Evolutionary conservation across 495 filamentous ascomycete genomes (phyloP).

Genomic region (Aspergillus wentii): DNA sequence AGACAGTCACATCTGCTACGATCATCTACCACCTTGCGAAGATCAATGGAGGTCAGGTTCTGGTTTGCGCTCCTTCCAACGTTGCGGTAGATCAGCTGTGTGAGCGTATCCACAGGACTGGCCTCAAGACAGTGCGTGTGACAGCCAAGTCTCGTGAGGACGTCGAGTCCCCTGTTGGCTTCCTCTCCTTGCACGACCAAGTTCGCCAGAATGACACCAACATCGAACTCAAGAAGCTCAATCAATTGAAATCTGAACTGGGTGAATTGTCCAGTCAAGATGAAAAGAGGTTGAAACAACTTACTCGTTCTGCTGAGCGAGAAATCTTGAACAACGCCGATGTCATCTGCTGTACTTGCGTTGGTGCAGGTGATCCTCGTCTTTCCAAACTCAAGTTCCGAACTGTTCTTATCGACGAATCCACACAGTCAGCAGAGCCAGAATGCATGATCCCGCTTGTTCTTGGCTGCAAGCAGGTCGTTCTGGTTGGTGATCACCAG

Average conservation of each 20-base stretch:
- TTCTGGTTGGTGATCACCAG: constrained; percentile 96
- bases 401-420: constrained; percentile 96
- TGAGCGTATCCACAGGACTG: constrained; percentile 92
- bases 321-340: constrained; percentile 95
- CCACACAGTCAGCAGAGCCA: constrained; percentile 96
- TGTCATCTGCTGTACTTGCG: constrained; percentile 98
- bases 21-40: constrained; percentile 98
- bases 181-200: constrained; percentile 93
- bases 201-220: constrained; percentile 97
- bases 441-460: constrained; percentile 99
- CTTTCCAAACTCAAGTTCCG: constrained; percentile 96
- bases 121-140: constrained; percentile 93
- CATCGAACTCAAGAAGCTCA: constrained; percentile 84
- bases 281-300: constrained; percentile 95
- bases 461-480: constrained; percentile 95
- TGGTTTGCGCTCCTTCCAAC: constrained; percentile 97
- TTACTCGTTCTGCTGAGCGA: constrained; percentile 88
- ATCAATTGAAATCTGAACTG: constrained; percentile 84
- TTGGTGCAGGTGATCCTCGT: constrained; percentile 94
- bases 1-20: constrained; percentile 98
- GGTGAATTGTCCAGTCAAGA: constrained; percentile 94
- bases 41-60: constrained; percentile 88
- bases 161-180: constrained; percentile 93
- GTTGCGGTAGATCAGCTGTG: constrained; percentile 98
- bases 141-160: constrained; percentile 98